Conservation (phyloP, 1,284 basidiomycete species). For the Anthracocystis walkeri region DNA sequence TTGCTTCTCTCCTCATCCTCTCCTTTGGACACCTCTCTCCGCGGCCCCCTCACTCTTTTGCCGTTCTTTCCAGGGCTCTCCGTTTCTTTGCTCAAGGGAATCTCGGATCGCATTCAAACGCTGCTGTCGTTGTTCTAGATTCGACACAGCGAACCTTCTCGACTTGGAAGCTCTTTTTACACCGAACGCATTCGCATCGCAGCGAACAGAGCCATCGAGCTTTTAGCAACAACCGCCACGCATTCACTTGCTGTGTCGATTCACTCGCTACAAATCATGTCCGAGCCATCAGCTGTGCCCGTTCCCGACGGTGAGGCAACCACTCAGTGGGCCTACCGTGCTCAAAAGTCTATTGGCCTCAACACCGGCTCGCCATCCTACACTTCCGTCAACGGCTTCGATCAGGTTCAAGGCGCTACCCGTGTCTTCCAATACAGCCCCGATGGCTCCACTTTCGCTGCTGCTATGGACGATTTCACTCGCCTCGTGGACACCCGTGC, state of each 20-base stretch:
- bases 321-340: slow-evolving; percentile 74
- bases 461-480: slow-evolving; percentile 82
- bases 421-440: slow-evolving; percentile 85
- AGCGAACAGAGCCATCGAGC: background rate
- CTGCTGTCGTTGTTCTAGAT: background rate
- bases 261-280: slow-evolving; percentile 13
- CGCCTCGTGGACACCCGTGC: slow-evolving; percentile 76
- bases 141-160: background rate
- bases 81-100: background rate
- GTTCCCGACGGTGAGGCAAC: slow-evolving; percentile 40
- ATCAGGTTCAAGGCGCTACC: slow-evolving; percentile 76
- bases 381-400: slow-evolving; percentile 77
- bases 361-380: slow-evolving; percentile 85
- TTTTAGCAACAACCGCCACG: slow-evolving; percentile 3
- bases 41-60: background rate
- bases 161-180: background rate
- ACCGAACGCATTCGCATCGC: background rate
- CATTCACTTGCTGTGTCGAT: slow-evolving; percentile 30
- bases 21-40: background rate
- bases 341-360: slow-evolving; percentile 91
- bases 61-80: slow-evolving; percentile 2
- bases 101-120: background rate
- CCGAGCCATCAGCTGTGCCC: slow-evolving; percentile 38
- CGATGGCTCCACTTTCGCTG: slow-evolving; percentile 88
- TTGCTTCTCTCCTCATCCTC: background rate